Percentiles rank a stretch among this genome's conserved stretches.
Evolutionary conservation across 306 rosid genomes (phyloP).

Genomic region (Psophocarpus tetragonolobus): DNA sequence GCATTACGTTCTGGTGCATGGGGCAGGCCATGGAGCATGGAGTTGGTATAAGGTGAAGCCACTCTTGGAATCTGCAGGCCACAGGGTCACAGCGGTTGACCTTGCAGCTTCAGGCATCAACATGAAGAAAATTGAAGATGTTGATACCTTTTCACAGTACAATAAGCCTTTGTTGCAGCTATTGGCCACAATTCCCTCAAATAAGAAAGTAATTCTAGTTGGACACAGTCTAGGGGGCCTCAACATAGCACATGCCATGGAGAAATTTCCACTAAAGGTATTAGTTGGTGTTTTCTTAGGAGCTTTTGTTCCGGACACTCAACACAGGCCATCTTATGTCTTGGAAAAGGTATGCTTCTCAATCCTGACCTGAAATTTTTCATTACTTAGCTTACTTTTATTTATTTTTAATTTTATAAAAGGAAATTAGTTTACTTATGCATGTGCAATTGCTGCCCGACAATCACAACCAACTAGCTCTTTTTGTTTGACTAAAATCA

Average conservation of each 20-base stretch:
- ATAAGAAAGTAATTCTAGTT: slow-evolving; percentile 60
- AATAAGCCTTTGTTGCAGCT: slow-evolving; percentile 55
- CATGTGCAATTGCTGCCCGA: too few relatives aligned
- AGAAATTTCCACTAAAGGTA: slow-evolving; percentile 52
- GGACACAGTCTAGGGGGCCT: slow-evolving; percentile 80
- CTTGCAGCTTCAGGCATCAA: slow-evolving; percentile 66
- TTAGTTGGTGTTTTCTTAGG: slow-evolving; percentile 55
- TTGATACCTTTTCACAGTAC: slow-evolving; percentile 41
- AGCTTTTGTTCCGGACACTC: slow-evolving; percentile 59
- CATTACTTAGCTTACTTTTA: too few relatives aligned
- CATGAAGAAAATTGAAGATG: slow-evolving; percentile 44
- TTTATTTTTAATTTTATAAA: too few relatives aligned
- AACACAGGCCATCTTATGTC: slow-evolving; percentile 51
- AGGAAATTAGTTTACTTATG: too few relatives aligned
- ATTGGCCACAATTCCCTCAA: slow-evolving; percentile 36
- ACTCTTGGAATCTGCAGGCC: slow-evolving; percentile 55
- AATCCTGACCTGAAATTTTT: too few relatives aligned
- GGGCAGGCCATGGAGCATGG: slow-evolving; percentile 82
- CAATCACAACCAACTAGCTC: neutral
- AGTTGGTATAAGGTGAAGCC: slow-evolving; percentile 76
- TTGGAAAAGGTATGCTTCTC: slow-evolving; percentile 48
- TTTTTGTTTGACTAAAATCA: neutral
- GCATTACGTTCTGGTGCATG: slow-evolving; percentile 75
- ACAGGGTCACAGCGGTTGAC: slow-evolving; percentile 55
- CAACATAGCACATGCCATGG: slow-evolving; percentile 65